These are phyloP conservation scores for Gillenia trifoliata DNA, from an alignment of 306 rosid species.

Conservation along the genomic window DNA sequence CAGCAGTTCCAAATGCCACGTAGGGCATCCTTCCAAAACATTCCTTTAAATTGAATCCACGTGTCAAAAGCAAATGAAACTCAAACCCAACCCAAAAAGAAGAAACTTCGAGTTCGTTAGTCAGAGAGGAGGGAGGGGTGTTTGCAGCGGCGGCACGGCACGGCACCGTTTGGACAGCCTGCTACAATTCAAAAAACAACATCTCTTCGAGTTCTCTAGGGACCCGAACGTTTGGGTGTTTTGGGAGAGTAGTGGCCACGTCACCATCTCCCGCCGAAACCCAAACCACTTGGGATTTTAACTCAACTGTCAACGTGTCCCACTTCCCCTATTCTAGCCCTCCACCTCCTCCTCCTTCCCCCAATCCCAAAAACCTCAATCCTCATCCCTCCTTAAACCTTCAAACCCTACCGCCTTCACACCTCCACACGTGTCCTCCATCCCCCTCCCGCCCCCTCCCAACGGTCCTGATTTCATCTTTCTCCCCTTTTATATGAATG, in stretches of 20 bases:
- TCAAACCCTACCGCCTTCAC: background rate
- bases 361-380: background rate
- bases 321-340: no score
- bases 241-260: background rate
- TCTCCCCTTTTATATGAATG: background rate
- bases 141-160: no score
- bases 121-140: no score
- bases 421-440: slow-evolving; percentile 25
- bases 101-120: no score
- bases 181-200: no score
- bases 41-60: background rate
- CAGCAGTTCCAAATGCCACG: background rate
- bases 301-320: background rate
- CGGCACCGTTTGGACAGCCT: no score
- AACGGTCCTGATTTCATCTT: slow-evolving; percentile 5
- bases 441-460: background rate
- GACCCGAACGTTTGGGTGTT: no score
- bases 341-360: background rate
- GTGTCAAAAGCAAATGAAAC: background rate
- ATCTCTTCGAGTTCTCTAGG: no score
- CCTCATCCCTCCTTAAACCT: slow-evolving; percentile 10
- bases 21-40: background rate
- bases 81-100: no score
- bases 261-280: background rate
- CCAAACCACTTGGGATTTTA: background rate